Base-by-base conservation (phyloP, 306 rosid genomes). In the Mimosa pudica region DNA sequence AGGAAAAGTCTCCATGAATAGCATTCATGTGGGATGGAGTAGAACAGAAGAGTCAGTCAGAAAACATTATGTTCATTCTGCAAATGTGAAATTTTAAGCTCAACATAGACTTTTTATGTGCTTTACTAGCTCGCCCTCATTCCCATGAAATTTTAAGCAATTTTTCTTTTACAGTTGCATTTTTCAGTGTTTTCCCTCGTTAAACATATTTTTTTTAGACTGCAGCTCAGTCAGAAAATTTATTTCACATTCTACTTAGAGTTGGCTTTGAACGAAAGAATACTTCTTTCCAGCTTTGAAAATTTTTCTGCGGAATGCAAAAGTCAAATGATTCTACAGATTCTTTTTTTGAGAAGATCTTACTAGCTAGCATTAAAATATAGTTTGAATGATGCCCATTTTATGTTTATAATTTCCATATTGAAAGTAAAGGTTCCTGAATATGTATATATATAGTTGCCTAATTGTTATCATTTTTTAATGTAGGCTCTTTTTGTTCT, bases 61-160 rank as follows among this genome's bases (percentile, higher is more conserved):
- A 16, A 18, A 18, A 66, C 48, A 16, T 48, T 2, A 48, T 6
- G n/a, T 51, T 47, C 12, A 74, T 52, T 65, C 60, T 51, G 33
- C 52, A 60, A 24, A 60, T 62, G 45, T 65, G 41, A 73, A 63
- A 63, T 74, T 66, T 41, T 52, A 24, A 54, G 38, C 42, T 74
- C 42, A 36, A 38, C 62, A 18, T 74, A 44, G 60, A 2, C 38
- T 54, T 10, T 65, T 65, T 41, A 33, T 44, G 98, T 92, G 62
- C 90, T 92, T 75, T 87, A 94, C 83, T 90, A 94, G 89, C 89
- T 94, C 0, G 97, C 98, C 16, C 97, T 94, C 38, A 90, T 92
- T 44, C 94, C 98, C 41, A 81, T 94, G 94, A 89, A 74, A 88
- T 30, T 91, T 84, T 77, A 9, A 16, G 12, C 41, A 24, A 41